phyloP scores from a whole-genome alignment of 140 eudicot species.

The Flaveria floridana region DNA sequence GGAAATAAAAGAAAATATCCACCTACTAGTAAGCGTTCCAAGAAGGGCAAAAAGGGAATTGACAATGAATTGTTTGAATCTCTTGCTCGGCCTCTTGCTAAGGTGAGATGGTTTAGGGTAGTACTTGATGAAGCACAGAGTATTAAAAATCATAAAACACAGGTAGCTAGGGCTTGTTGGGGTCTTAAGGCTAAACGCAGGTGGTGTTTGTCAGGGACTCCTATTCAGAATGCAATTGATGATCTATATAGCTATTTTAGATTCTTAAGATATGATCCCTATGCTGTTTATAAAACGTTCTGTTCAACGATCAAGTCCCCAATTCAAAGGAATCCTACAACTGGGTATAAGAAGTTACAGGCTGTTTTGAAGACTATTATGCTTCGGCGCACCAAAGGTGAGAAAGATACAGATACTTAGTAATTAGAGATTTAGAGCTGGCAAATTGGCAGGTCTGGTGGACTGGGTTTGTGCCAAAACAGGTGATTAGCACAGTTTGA shows the following conservation, averaged over 20 bases:
- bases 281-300: slow-evolving; percentile 61
- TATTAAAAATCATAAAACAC: slow-evolving; percentile 87
- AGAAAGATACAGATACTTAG: slow-evolving; percentile 1
- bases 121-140: slow-evolving; percentile 97
- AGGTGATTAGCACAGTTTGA: not conserved
- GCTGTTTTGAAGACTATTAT: slow-evolving; percentile 92
- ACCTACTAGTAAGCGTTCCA: slow-evolving; percentile 47
- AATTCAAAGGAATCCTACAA: slow-evolving; percentile 57
- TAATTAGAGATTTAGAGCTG: slow-evolving; percentile 13
- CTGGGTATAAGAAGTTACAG: slow-evolving; percentile 81
- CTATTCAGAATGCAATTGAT: slow-evolving; percentile 94
- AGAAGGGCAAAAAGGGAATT: slow-evolving; percentile 56
- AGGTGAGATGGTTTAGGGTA: slow-evolving; percentile 92
- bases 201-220: slow-evolving; percentile 99
- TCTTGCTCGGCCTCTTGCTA: slow-evolving; percentile 78
- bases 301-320: slow-evolving; percentile 65
- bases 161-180: slow-evolving; percentile 98
- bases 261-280: slow-evolving; percentile 86
- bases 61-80: slow-evolving; percentile 49
- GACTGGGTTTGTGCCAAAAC: slow-evolving; percentile 10
- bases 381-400: slow-evolving; percentile 98
- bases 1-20: slow-evolving; percentile 64
- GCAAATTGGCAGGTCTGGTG: not conserved
- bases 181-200: slow-evolving; percentile 95
- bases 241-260: slow-evolving; percentile 97